These are phyloP conservation scores for Aspergillus ustus DNA, from an alignment of 2,329 filamentous ascomycete species.

Conservation along the genomic window DNA sequence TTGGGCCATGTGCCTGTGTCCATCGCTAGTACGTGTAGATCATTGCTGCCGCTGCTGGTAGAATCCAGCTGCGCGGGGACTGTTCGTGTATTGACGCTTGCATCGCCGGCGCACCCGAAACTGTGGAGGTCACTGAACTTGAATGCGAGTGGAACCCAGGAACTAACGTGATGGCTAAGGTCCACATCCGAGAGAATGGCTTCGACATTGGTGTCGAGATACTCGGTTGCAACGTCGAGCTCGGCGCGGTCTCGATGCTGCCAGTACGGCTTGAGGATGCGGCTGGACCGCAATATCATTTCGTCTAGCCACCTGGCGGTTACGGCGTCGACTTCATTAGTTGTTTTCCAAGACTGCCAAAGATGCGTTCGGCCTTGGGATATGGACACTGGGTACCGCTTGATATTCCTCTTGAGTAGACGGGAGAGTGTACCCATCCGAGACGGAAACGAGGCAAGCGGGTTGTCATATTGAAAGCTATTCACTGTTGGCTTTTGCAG, in stretches of 20 bases:
- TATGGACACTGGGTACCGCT: conserved; percentile 46
- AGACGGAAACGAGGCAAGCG: conserved; percentile 52
- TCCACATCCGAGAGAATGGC: conserved; percentile 57
- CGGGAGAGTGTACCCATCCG: conserved; percentile 33
- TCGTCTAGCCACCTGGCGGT: conserved; percentile 56
- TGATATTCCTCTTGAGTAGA: conserved; percentile 34
- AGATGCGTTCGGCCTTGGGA: conserved; percentile 52
- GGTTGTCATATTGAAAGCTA: conserved; percentile 55
- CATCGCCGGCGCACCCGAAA: conserved; percentile 57
- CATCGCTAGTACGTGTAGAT: conserved; percentile 57
- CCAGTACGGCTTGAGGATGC: conserved; percentile 52
- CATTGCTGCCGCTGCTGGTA: conserved; percentile 39
- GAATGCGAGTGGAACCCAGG: conserved; percentile 56
- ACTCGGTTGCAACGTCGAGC: conserved; percentile 47
- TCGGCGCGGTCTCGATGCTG: conserved; percentile 46
- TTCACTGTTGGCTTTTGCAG: conserved; percentile 47
- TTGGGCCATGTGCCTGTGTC: conserved; percentile 59
- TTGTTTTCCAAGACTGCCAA: conserved; percentile 55
- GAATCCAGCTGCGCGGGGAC: conserved; percentile 35
- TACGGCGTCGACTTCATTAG: conserved; percentile 51
- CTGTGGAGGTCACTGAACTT: conserved; percentile 56
- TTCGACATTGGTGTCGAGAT: conserved; percentile 51
- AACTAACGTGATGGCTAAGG: conserved; percentile 54
- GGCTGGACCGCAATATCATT: conserved; percentile 52
- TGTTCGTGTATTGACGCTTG: conserved; percentile 54